Base-by-base conservation (phyloP, 805 yeast genomes). In the Ogataea methylovora region DNA sequence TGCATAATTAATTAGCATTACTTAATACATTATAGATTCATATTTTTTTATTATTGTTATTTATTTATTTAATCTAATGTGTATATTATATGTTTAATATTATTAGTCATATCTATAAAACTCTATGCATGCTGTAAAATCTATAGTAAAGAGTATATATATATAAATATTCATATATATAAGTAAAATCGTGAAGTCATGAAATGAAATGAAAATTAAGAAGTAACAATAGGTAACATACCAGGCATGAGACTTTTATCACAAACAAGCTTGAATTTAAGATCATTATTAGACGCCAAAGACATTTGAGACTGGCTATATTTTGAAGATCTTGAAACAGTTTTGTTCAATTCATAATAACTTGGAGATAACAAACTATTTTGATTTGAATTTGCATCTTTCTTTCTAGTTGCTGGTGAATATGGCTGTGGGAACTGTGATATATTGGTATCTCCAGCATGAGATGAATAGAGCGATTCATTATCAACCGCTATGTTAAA, bases 241-340 rank as follows among this genome's bases (percentile, higher is more conserved):
- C 48, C 48, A 10, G 48, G 48, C 34, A 41, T 41, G 8, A 44
- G 24, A 27, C 34, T 41, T 15, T 32, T 35, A 29, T 44, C 44
- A 25, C 22, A 27, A 5, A 40, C 44, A 4, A 44, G 18, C 18
- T 21, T 32, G 30, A 40, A 27, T 17, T 27, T 10, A 20, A 30
- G 12, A 12, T 32, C 30, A 24, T 32, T 32, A 8, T 35, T 33
- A 22, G 37, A 43, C 1, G 45, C 31, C 5, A 5, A 40, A 30
- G 10, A 26, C 25, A 17, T 32, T 23, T n/a, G 40, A 32, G 18
- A 29, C n/a, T n/a, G n/a, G 16, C 20, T 22, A 15, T 13, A 20
- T 21, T 36, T 25, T 18, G 39, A 32, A 10, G 16, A 17, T 24
- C 39, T 29, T 17, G 44, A 34, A 11, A 24, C 7, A 13, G 40